Base-by-base conservation (phyloP, 208 protist species). In the Novymonas esmeraldas region DNA sequence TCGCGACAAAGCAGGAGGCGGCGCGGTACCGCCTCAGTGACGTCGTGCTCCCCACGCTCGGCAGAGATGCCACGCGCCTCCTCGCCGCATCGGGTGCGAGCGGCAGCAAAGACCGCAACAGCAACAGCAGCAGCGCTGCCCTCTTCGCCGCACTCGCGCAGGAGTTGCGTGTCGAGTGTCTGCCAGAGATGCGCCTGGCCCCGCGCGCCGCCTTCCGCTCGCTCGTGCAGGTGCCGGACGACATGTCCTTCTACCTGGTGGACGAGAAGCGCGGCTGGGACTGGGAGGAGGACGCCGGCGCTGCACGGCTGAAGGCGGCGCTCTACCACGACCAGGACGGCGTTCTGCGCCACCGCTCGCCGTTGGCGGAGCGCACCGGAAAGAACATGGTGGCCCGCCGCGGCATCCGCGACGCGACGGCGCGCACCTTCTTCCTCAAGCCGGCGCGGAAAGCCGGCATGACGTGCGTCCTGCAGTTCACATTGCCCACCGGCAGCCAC, bases 251-350 rank as follows among this genome's bases (percentile, higher is more conserved):
- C 36, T 95, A 88, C 54, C 6, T 93, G 2, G 65, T 80, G 26
- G 87, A 95, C 54, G 84, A 89, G 33, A 62, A 83, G 28, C 79
- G 83, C 18, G 84, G 84, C 2, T 93, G 87, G 87, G 82, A 90
- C 56, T 95, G 90, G 90, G 78, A 80, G 29, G 81, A 90, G 58
- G 76, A 73, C 24, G 50, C 64, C 2, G 49, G 45, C 0, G 66
- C 63, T 6, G 41, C 58, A 2, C 57, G 67, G 11, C 67, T 95
- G 36, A 83, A 85, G 44, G 49, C 59, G 11, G 28, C 41, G 16
- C 41, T 92, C 9, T 92, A 92, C 65, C 73, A 81, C 42, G 90
- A 95, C 55, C 77, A 86, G 16, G 90, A 95, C 20, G 85, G 85
- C 6, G 79, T 95, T n/a, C 50, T 64, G 33, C 84, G 90, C 26